Evolutionary conservation across 768 basidiomycete species (phyloP).

Genomic region (Leccinum disarticulatum): DNA sequence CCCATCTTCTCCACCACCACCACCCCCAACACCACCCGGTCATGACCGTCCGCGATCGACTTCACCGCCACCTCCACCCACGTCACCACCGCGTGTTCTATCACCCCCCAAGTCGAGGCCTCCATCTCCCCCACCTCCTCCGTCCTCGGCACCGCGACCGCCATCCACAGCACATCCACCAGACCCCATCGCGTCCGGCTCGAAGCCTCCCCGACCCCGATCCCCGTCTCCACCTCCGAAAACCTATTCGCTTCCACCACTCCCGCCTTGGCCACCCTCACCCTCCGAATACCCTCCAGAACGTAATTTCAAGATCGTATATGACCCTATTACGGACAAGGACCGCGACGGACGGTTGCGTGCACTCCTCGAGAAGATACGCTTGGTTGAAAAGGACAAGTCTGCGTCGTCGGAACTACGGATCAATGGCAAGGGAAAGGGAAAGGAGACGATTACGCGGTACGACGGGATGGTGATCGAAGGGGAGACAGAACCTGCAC

Average conservation of each 20-base stretch:
- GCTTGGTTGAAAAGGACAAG: slow-evolving; percentile 32
- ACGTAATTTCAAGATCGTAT: slow-evolving; percentile 62
- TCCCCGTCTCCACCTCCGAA: slow-evolving; percentile 27
- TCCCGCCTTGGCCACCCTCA: slow-evolving; percentile 58
- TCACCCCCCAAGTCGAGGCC: slow-evolving; percentile 30
- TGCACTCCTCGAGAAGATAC: slow-evolving; percentile 42
- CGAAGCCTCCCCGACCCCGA: slow-evolving; percentile 14
- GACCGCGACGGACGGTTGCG: slow-evolving; percentile 40
- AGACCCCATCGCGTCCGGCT: slow-evolving; percentile 31
- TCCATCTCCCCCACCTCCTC: slow-evolving; percentile 27
- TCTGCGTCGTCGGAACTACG: slow-evolving; percentile 33
- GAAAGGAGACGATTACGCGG: slow-evolving; percentile 55
- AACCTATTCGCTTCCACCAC: slow-evolving; percentile 41
- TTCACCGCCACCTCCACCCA: slow-evolving; percentile 26
- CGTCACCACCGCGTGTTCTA: slow-evolving; percentile 24
- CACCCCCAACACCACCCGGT: slow-evolving; percentile 13
- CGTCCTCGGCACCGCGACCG: slow-evolving; percentile 13
- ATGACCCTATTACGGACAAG: slow-evolving; percentile 57
- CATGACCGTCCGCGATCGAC: slow-evolving; percentile 21
- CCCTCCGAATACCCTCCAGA: slow-evolving; percentile 46
- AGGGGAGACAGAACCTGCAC: slow-evolving; percentile 40
- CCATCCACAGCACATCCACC: slow-evolving; percentile 23
- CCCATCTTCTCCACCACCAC: slow-evolving; percentile 14
- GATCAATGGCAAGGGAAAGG: slow-evolving; percentile 63
- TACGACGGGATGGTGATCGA: slow-evolving; percentile 56